Percentiles rank a stretch among this genome's conserved stretches.
Conservation (phyloP, 2,329 filamentous ascomycete genomes). For the Thelonectria olida region DNA sequence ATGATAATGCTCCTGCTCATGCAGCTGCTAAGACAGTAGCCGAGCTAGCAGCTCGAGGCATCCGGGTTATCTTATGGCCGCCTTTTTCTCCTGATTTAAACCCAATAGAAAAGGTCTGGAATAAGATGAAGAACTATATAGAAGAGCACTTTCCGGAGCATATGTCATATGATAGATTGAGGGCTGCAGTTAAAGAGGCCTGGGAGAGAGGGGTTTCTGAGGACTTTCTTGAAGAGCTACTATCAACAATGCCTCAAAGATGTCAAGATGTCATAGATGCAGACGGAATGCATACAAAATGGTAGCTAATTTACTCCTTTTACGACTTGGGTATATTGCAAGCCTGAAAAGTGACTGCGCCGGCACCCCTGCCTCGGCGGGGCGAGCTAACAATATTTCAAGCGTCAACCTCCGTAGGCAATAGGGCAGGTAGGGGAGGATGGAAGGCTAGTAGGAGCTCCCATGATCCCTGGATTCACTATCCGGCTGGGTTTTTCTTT, state of each 20-base stretch:
- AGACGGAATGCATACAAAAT: background rate
- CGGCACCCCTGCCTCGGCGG: background rate
- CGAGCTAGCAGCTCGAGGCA: background rate
- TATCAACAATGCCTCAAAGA: background rate
- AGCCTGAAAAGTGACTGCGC: background rate
- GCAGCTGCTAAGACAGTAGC: background rate
- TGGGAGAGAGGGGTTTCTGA: background rate
- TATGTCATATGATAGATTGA: background rate
- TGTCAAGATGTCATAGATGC: background rate
- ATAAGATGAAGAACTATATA: constrained; percentile 1
- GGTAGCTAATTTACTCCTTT: background rate
- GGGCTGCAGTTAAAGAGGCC: background rate
- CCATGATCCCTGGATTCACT: too few relatives aligned
- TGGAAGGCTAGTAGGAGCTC: too few relatives aligned
- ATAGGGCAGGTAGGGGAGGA: too few relatives aligned
- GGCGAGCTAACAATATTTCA: too few relatives aligned
- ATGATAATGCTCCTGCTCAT: background rate
- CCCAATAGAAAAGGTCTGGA: background rate
- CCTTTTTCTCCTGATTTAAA: background rate
- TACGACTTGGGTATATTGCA: background rate
- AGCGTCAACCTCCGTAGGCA: too few relatives aligned
- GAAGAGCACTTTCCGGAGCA: constrained; percentile 1
- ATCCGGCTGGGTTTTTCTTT: too few relatives aligned
- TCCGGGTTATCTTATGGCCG: background rate
- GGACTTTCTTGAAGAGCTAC: background rate